Evolutionary conservation across 1,139 yeast genomes (phyloP).

Genomic region (Blastobotrys illinoisensis): DNA sequence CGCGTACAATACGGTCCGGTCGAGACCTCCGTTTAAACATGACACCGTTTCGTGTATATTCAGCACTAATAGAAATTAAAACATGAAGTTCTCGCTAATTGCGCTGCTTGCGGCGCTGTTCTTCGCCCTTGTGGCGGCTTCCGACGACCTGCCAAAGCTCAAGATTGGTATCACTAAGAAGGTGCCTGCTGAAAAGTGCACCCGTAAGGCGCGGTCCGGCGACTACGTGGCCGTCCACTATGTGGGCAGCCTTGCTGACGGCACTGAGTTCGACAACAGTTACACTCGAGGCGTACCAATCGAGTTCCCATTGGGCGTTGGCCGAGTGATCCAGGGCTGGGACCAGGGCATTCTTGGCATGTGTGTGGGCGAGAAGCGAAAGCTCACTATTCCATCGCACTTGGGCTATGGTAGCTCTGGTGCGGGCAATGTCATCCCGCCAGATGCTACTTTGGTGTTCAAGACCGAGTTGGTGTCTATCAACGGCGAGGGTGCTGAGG

Average conservation of each 20-base stretch:
- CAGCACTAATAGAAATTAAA: not conserved
- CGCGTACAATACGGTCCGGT: not conserved
- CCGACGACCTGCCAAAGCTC: slow-evolving; percentile 23
- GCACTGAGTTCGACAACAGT: slow-evolving; percentile 72
- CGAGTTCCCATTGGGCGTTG: slow-evolving; percentile 62
- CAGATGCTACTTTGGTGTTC: slow-evolving; percentile 53
- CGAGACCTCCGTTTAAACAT: not conserved
- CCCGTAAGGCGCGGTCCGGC: slow-evolving; percentile 51
- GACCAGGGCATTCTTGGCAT: slow-evolving; percentile 72
- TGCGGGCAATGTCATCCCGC: slow-evolving; percentile 71
- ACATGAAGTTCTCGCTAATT: not conserved
- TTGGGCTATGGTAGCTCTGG: slow-evolving; percentile 70
- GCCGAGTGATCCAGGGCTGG: slow-evolving; percentile 84
- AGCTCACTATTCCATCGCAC: slow-evolving; percentile 67
- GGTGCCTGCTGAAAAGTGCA: slow-evolving; percentile 48
- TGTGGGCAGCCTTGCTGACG: slow-evolving; percentile 63
- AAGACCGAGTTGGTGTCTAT: slow-evolving; percentile 32
- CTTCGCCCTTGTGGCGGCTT: slow-evolving; percentile 6
- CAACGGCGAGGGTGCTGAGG: slow-evolving; percentile 18
- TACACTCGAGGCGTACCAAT: slow-evolving; percentile 59
- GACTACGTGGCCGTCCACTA: slow-evolving; percentile 70
- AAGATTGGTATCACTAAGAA: slow-evolving; percentile 41
- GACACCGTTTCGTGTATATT: not conserved
- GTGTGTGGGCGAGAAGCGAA: slow-evolving; percentile 86
- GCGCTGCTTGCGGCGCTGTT: slow-evolving; percentile 1